Conservation (phyloP, 371 early-diverging fungal genomes). For the Coemansia sp. region DNA sequence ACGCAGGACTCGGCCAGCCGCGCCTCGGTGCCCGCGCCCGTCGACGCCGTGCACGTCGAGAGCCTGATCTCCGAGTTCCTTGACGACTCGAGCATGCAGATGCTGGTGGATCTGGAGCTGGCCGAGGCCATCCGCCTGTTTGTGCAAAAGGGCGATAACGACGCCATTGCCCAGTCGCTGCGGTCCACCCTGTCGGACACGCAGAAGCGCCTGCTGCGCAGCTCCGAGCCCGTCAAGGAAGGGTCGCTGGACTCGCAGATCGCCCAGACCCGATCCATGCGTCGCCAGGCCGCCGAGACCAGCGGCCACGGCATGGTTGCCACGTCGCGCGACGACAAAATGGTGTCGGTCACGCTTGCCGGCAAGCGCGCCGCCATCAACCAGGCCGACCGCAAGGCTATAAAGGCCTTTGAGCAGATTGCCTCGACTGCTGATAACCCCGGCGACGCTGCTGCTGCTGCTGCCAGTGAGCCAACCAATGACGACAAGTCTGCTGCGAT, state of each 20-base stretch:
- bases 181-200: conserved; percentile 41
- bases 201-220: conserved; percentile 20
- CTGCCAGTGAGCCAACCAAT: background rate
- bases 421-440: background rate
- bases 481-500: background rate
- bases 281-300: conserved; percentile 28
- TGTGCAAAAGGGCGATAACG: conserved; percentile 90
- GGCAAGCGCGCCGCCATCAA: conserved; percentile 15
- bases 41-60: conserved; percentile 71
- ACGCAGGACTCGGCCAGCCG: background rate
- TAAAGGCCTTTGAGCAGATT: conserved; percentile 25
- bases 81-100: conserved; percentile 60
- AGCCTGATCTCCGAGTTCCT: conserved; percentile 75
- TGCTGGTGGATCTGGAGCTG: conserved; percentile 78
- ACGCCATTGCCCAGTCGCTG: conserved; percentile 58
- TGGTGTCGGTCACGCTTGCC: conserved; percentile 13
- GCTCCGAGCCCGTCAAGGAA: background rate
- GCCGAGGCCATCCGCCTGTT: conserved; percentile 73
- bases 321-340: conserved; percentile 3
- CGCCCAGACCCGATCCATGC: conserved; percentile 6
- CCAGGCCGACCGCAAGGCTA: conserved; percentile 25
- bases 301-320: conserved; percentile 20
- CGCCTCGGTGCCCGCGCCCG: conserved; percentile 57
- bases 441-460: background rate
- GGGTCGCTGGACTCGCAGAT: conserved; percentile 19